phyloP scores from a whole-genome alignment of 2,329 filamentous ascomycete genomes.

The Aureobasidium sp. region DNA sequence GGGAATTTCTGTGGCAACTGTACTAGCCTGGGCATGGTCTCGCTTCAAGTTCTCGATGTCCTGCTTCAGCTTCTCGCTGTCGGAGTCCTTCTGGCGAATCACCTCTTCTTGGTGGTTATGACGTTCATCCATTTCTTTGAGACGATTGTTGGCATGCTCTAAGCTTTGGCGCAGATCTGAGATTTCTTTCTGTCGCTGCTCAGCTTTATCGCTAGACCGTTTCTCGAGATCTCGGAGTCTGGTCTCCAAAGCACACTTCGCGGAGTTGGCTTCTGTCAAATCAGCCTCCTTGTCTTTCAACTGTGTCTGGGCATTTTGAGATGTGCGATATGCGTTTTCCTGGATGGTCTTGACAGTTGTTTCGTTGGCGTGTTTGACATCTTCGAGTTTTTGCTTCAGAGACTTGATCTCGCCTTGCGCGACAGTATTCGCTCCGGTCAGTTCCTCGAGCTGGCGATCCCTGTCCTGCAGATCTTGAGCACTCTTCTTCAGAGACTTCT shows the following conservation, averaged over 20 bases:
- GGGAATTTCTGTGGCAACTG: not conserved
- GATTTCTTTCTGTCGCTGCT: not conserved
- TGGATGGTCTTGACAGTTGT: not conserved
- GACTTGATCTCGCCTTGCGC: not conserved
- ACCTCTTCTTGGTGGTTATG: not conserved
- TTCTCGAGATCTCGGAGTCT: not conserved
- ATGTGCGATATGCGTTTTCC: not conserved
- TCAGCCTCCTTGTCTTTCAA: not conserved
- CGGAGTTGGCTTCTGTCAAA: not conserved
- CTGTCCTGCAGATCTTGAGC: not conserved
- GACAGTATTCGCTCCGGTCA: not conserved
- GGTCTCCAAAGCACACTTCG: not conserved
- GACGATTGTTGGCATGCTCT: not conserved
- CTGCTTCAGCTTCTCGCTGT: not conserved
- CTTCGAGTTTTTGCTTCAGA: not conserved
- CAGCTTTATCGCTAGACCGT: not conserved
- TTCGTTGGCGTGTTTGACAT: not conserved
- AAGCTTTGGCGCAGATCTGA: not conserved
- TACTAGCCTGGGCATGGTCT: not conserved
- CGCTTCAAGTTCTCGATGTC: conserved; percentile 5
- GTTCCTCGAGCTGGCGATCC: not conserved
- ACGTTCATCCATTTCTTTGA: not conserved
- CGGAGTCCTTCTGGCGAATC: not conserved
- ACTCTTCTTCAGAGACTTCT: not conserved
- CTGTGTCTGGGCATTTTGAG: not conserved